Evolutionary conservation across 805 yeast genomes (phyloP).

Genomic region (Saccharomycopsis selenospora): DNA sequence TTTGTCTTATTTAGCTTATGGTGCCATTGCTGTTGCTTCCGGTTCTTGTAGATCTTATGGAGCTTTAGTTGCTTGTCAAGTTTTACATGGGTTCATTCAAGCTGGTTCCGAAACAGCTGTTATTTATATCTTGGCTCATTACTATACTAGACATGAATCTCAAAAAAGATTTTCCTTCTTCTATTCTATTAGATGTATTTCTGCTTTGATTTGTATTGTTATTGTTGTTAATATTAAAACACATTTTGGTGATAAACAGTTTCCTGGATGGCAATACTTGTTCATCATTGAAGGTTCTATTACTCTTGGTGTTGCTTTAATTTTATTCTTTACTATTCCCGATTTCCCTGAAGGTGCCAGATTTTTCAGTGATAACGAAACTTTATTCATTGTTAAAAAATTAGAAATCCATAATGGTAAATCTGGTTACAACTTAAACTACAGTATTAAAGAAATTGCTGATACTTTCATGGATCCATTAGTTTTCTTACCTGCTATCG

Average conservation of each 20-base stretch:
- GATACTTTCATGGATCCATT: conserved; percentile 51
- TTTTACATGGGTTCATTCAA: conserved; percentile 60
- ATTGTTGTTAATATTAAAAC: conserved; percentile 1
- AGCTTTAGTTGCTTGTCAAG: conserved; percentile 52
- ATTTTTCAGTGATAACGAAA: conserved; percentile 44
- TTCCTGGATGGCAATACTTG: conserved; percentile 47
- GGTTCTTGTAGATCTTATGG: conserved; percentile 55
- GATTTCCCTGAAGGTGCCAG: conserved; percentile 67
- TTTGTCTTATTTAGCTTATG: conserved; percentile 52
- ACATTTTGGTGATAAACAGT: conserved; percentile 29
- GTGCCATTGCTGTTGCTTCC: conserved; percentile 56
- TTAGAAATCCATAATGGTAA: conserved; percentile 40
- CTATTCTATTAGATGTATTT: conserved; percentile 57
- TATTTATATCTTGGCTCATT: conserved; percentile 59
- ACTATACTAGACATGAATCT: conserved; percentile 58
- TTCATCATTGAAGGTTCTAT: conserved; percentile 43
- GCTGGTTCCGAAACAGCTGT: conserved; percentile 71
- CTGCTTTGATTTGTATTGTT: conserved; percentile 43
- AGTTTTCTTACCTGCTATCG: conserved; percentile 48
- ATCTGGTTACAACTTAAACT: conserved; percentile 43
- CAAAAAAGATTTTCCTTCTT: conserved; percentile 63
- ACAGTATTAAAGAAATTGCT: conserved; percentile 37
- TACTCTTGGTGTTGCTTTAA: conserved; percentile 24
- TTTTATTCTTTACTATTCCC: conserved; percentile 44
- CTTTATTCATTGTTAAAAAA: conserved; percentile 47